These are phyloP conservation scores for Dactylis glomerata DNA, from an alignment of 176 grass and related monocot species.

Conservation along the genomic window DNA sequence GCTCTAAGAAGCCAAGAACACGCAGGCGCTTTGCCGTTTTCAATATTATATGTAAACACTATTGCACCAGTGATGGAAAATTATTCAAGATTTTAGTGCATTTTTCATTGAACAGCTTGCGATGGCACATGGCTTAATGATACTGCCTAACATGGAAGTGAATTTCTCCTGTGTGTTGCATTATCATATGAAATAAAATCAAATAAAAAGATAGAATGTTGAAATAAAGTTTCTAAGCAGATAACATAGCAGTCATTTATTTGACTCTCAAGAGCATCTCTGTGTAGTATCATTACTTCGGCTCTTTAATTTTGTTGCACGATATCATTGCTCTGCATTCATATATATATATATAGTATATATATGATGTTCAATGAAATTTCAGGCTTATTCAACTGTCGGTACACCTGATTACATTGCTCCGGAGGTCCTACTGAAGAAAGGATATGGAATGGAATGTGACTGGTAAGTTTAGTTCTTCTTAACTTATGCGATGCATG, in stretches of 20 bases:
- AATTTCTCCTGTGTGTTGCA: slow-evolving; percentile 5
- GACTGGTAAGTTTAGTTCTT: slow-evolving; percentile 65
- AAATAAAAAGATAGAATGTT: background rate
- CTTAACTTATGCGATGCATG: slow-evolving; percentile 2
- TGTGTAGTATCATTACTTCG: background rate
- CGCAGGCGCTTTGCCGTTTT: background rate
- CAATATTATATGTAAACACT: background rate
- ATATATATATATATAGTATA: slow-evolving; percentile 16
- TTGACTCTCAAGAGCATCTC: background rate
- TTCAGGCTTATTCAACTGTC: slow-evolving; percentile 89
- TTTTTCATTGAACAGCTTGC: background rate
- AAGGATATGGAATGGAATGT: slow-evolving; percentile 99
- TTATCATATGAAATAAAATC: slow-evolving; percentile 5
- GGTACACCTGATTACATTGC: slow-evolving; percentile 99
- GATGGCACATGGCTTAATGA: background rate
- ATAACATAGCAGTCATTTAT: background rate
- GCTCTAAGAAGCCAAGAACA: background rate
- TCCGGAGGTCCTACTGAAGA: slow-evolving; percentile 93
- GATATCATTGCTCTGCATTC: background rate
- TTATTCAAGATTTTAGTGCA: background rate
- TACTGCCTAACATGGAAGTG: background rate
- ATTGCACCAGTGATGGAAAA: background rate
- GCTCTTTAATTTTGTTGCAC: background rate
- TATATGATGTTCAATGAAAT: slow-evolving; percentile 2
- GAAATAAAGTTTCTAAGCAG: background rate